Base-by-base conservation (phyloP, 495 filamentous ascomycete genomes). In the Xylaria grammica region DNA sequence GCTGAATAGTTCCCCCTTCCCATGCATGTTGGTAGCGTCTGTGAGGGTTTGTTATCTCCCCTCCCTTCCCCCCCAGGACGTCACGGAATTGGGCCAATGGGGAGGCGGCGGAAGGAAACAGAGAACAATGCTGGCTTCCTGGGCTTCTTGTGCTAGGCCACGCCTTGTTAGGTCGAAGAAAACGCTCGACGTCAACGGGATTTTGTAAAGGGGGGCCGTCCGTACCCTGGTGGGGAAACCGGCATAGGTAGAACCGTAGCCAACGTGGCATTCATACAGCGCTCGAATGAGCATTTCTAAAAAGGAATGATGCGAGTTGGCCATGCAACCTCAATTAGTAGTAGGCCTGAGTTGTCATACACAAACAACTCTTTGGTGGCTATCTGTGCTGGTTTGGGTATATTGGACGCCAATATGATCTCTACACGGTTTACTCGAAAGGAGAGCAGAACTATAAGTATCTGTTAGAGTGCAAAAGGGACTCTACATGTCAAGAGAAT, bases 321-420 rank as follows among this genome's bases (percentile, higher is more conserved):
- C 70, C 72, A 74, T 74, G 72, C 72, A 74, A 74, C 72, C 72
- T 70, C 66, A 72, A 74, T 72, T 67, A 72, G 65, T 63, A 72
- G 69, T 62, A 65, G 65, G 69, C 67, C 63, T 74, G 72, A 68
- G 69, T 72, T 74, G 72, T 74, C 69, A 63, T 55, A 55, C 50
- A 63, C 51, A 40, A 68, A 66, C 65, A 56, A 63, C 69, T 72
- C 65, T 56, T 69, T 62, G 63, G 36, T 29, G 65, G 62, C 54
- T 65, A 64, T 69, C 68, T 67, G 65, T 71, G 69, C 63, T 66
- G 67, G 64, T 67, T 57, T 65, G 67, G 65, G 64, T 62, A 68
- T 65, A 65, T 62, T 72, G 60, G 64, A 64, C 57, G 62, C 66
- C 69, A 72, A 65, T 69, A 74, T 72, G 69, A 69, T 55, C 65